Percentiles rank a stretch among this genome's conserved stretches.
These are phyloP conservation scores for Cafeteria roenbergensis DNA, from an alignment of 108 stramenopile genomes.

Conservation along the genomic window DNA sequence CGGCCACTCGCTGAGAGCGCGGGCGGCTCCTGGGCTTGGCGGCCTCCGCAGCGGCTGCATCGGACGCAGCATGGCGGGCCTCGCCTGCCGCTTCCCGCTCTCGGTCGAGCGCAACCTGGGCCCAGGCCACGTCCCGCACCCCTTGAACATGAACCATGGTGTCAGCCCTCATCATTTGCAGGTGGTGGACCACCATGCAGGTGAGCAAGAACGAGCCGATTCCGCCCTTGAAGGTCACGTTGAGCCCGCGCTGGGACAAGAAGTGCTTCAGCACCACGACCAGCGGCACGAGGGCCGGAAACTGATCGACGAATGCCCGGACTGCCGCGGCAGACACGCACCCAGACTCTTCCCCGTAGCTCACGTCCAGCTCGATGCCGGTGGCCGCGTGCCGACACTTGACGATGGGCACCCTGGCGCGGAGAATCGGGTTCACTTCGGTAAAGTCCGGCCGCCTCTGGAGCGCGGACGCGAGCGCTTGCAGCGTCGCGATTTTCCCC, in stretches of 20 bases:
- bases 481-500: not conserved
- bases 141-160: not conserved
- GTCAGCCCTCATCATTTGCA: not conserved
- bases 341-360: conserved; percentile 65
- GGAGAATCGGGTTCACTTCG: conserved; percentile 62
- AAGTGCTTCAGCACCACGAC: conserved; percentile 83
- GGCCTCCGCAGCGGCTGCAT: not conserved
- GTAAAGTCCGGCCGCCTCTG: conserved; percentile 17
- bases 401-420: conserved; percentile 77
- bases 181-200: conserved; percentile 57
- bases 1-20: not conserved
- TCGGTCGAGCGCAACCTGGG: not conserved
- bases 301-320: conserved; percentile 44
- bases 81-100: not conserved
- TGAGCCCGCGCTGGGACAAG: conserved; percentile 66
- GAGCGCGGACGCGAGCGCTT: not conserved
- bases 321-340: conserved; percentile 24
- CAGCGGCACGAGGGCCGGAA: conserved; percentile 70
- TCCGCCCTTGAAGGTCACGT: conserved; percentile 85
- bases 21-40: not conserved
- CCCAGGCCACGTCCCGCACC: conserved; percentile 3
- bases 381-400: conserved; percentile 71
- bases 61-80: not conserved
- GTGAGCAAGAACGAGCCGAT: conserved; percentile 76
- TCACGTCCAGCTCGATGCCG: conserved; percentile 43